These are phyloP conservation scores for Podosphaera xanthii DNA, from an alignment of 2,329 filamentous ascomycete species.

Conservation along the genomic window DNA sequence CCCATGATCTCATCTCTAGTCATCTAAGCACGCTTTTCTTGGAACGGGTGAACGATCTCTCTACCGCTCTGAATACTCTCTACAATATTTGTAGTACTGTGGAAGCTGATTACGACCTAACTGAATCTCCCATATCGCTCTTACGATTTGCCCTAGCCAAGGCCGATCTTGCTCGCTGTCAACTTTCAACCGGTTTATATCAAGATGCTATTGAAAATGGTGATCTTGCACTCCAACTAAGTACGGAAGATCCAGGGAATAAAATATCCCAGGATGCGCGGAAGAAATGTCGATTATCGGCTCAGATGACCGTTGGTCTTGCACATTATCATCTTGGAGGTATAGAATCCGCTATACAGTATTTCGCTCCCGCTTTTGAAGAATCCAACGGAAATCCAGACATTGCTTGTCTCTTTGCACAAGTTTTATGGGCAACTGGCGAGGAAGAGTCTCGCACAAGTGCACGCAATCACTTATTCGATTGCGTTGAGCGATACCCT, in stretches of 20 bases:
- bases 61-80: constrained; percentile 38
- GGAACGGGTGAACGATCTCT: constrained; percentile 53
- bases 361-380: constrained; percentile 58
- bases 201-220: constrained; percentile 54
- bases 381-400: constrained; percentile 61
- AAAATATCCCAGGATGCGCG: constrained; percentile 42
- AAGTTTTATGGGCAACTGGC: constrained; percentile 83
- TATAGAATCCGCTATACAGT: constrained; percentile 46
- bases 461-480: constrained; percentile 60
- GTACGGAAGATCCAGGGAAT: constrained; percentile 44
- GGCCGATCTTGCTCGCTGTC: constrained; percentile 65
- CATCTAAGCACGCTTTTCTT: constrained; percentile 64
- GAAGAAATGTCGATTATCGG: constrained; percentile 52
- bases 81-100: constrained; percentile 42
- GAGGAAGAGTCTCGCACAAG: constrained; percentile 49
- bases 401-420: constrained; percentile 65
- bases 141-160: constrained; percentile 62
- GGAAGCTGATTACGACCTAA: constrained; percentile 65
- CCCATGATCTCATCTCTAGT: constrained; percentile 45
- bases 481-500: constrained; percentile 49
- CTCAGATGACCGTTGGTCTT: constrained; percentile 66
- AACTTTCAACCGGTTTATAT: constrained; percentile 46
- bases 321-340: constrained; percentile 51
- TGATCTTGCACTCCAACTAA: constrained; percentile 58
- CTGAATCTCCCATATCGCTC: constrained; percentile 53